Evolutionary conservation across 1,284 basidiomycete genomes (phyloP).

Genomic region (Mixia osmundae): DNA sequence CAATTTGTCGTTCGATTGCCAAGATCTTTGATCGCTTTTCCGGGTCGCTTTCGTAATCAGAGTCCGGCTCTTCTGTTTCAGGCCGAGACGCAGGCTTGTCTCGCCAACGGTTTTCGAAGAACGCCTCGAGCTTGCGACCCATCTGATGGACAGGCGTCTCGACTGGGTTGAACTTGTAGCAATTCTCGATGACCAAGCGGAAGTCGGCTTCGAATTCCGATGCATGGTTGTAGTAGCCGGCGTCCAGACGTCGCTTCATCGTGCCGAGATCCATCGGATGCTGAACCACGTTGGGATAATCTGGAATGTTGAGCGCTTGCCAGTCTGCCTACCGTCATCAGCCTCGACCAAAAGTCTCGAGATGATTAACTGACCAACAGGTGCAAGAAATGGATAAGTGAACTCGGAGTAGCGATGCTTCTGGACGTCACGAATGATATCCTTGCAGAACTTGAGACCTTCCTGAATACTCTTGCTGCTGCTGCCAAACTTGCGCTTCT

Average conservation of each 20-base stretch:
- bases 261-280: constrained; percentile 84
- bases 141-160: constrained; percentile 66
- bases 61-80: too few species aligned
- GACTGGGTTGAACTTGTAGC: constrained; percentile 71
- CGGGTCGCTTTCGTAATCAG: constrained; percentile 5
- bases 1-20: background rate
- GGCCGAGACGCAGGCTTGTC: constrained; percentile 33
- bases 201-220: constrained; percentile 71
- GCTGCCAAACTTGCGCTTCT: too few species aligned
- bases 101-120: constrained; percentile 83
- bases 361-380: constrained; percentile 43
- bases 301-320: constrained; percentile 53
- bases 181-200: constrained; percentile 82
- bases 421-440: constrained; percentile 49
- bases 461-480: too few species aligned
- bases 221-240: constrained; percentile 45
- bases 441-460: constrained; percentile 57
- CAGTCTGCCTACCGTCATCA: constrained; percentile 31
- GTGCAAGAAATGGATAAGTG: constrained; percentile 73
- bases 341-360: background rate
- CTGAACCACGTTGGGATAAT: constrained; percentile 70
- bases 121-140: constrained; percentile 49
- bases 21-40: too few species aligned
- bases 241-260: constrained; percentile 59
- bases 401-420: constrained; percentile 51